These are phyloP conservation scores for Backusella liffmaniae DNA, from an alignment of 192 early-diverging fungal genomes.

Conservation along the genomic window DNA sequence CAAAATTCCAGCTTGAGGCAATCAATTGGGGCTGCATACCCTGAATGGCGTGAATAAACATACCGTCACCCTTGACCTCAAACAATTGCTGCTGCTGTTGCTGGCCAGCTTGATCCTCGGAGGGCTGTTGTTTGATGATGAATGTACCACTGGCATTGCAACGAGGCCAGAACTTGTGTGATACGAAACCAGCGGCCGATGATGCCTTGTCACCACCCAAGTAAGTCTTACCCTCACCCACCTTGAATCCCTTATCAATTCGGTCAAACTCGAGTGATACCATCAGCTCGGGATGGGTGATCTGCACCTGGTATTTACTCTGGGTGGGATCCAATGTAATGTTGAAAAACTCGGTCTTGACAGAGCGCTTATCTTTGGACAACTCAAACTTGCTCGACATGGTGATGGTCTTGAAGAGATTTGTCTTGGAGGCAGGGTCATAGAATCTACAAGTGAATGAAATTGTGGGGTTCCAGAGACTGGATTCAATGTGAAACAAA, in stretches of 20 bases:
- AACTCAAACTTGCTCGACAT: slow-evolving; percentile 70
- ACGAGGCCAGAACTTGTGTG: slow-evolving; percentile 83
- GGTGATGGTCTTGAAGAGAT: slow-evolving; percentile 72
- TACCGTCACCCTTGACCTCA: slow-evolving; percentile 67
- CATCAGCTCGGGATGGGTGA: slow-evolving; percentile 62
- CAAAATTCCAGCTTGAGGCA: slow-evolving; percentile 83
- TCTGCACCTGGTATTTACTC: slow-evolving; percentile 49
- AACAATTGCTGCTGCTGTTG: slow-evolving; percentile 65
- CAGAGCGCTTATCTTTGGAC: slow-evolving; percentile 71
- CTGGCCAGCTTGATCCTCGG: background rate
- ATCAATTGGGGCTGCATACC: slow-evolving; percentile 84
- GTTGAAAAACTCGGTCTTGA: slow-evolving; percentile 70
- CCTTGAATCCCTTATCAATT: slow-evolving; percentile 72
- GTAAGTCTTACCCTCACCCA: slow-evolving; percentile 78
- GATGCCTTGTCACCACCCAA: slow-evolving; percentile 59
- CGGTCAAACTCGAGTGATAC: slow-evolving; percentile 69
- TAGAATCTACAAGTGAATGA: slow-evolving; percentile 77
- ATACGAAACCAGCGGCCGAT: slow-evolving; percentile 56
- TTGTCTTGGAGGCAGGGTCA: slow-evolving; percentile 57
- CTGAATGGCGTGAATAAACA: slow-evolving; percentile 86
- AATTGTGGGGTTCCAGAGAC: slow-evolving; percentile 57
- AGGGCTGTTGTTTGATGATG: slow-evolving; percentile 41
- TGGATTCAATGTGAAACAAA: slow-evolving; percentile 4
- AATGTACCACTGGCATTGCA: slow-evolving; percentile 71
- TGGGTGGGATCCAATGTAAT: slow-evolving; percentile 51